Evolutionary conservation across 805 yeast genomes (phyloP).

Genomic region (Saturnispora kantuleensis): DNA sequence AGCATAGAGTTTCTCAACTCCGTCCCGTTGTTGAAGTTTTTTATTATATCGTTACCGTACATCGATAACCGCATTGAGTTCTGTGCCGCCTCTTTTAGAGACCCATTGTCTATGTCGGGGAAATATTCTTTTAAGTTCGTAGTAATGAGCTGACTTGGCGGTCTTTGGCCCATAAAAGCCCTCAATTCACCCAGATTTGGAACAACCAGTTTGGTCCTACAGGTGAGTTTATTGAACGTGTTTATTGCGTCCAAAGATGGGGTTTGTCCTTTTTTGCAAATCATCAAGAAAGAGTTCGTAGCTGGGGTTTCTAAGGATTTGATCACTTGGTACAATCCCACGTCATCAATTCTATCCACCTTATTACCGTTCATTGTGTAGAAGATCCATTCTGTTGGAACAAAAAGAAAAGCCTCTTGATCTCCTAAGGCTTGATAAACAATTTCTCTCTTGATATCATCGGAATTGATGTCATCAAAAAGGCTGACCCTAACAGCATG

Average conservation of each 20-base stretch:
- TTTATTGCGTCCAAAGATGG: conserved; percentile 57
- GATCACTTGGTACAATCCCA: neutral
- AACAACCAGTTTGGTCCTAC: neutral
- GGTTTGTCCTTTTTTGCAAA: conserved; percentile 52
- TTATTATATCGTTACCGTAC: conserved; percentile 20
- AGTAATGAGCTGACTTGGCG: conserved; percentile 86
- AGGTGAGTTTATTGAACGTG: conserved; percentile 33
- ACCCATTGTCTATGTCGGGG: conserved; percentile 68
- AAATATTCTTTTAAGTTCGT: conserved; percentile 84
- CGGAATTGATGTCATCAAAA: neutral
- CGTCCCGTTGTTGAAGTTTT: conserved; percentile 11
- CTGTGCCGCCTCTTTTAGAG: conserved; percentile 69
- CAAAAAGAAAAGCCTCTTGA: neutral
- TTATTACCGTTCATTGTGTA: conserved; percentile 4
- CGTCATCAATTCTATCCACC: neutral
- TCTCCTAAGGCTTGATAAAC: conserved; percentile 1
- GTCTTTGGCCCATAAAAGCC: conserved; percentile 73
- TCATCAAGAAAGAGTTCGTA: conserved; percentile 30
- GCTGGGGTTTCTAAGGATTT: neutral
- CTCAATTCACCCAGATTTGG: conserved; percentile 5
- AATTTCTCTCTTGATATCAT: conserved; percentile 4
- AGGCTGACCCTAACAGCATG: conserved; percentile 1
- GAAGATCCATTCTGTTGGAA: conserved; percentile 4
- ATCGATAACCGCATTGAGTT: conserved; percentile 77
- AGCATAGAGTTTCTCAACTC: conserved; percentile 16